Conservation (phyloP, 2,329 filamentous ascomycete genomes). For the Penicillium paneum region DNA sequence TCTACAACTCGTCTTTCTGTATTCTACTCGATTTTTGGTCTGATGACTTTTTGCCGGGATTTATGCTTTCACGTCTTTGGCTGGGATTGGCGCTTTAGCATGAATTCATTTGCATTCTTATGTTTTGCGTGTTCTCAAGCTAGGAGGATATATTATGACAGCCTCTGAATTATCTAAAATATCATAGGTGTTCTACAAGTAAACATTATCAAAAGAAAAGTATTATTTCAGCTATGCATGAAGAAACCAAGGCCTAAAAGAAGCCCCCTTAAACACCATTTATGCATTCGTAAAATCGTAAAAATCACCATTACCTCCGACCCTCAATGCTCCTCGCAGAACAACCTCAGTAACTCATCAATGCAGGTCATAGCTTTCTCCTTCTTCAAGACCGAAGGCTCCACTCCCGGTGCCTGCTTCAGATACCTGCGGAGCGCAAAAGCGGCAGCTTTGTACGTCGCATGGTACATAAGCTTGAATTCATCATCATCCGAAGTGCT, state of each 20-base stretch:
- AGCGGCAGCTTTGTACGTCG: constrained; percentile 43
- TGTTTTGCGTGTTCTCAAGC: background rate
- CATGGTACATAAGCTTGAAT: constrained; percentile 45
- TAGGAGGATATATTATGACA: no score
- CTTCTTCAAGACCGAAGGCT: constrained; percentile 32
- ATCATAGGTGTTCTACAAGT: background rate
- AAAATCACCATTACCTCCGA: constrained; percentile 8
- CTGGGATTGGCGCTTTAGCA: constrained; percentile 13
- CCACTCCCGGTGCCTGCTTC: constrained; percentile 21
- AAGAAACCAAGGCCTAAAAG: background rate
- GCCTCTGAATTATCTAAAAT: background rate
- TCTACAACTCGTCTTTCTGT: constrained; percentile 11
- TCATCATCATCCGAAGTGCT: constrained; percentile 39
- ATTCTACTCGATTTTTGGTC: constrained; percentile 18
- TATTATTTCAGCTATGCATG: background rate
- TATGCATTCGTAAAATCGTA: constrained; percentile 18
- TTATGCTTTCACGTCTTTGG: constrained; percentile 11
- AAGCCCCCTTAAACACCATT: constrained; percentile 8
- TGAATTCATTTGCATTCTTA: constrained; percentile 10
- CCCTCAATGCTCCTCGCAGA: constrained; percentile 38
- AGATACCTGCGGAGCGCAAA: constrained; percentile 44
- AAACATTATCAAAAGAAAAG: background rate
- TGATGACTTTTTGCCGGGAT: constrained; percentile 13
- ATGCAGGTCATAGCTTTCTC: constrained; percentile 42
- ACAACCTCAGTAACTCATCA: constrained; percentile 41